These are phyloP conservation scores for Serendipita sp. DNA, from an alignment of 768 basidiomycete species.

Conservation along the genomic window DNA sequence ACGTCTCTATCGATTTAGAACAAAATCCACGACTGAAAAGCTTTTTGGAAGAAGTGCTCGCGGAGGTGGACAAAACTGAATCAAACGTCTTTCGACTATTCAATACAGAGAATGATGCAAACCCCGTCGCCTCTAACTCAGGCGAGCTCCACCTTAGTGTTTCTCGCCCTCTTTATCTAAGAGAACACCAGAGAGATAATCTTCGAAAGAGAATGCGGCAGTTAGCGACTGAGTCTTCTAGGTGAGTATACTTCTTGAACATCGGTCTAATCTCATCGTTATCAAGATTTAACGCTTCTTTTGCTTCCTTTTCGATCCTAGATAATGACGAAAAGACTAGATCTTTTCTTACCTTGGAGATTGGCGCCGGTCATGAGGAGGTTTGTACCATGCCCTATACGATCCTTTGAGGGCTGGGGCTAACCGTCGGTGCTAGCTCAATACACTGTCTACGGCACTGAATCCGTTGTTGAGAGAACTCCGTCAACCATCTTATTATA, in stretches of 20 bases:
- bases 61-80: constrained; percentile 2
- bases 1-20: constrained; percentile 40
- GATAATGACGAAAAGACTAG: constrained; percentile 68
- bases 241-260: constrained; percentile 18
- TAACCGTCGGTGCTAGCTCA: constrained; percentile 14
- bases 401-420: too few species aligned
- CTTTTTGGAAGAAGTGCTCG: constrained; percentile 30
- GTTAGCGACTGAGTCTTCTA: constrained; percentile 32
- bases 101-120: constrained; percentile 8
- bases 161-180: constrained; percentile 63
- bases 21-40: constrained; percentile 22
- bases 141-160: constrained; percentile 68
- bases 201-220: constrained; percentile 44
- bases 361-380: constrained; percentile 70
- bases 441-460: constrained; percentile 14
- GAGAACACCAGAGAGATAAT: constrained; percentile 62
- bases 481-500: constrained; percentile 22
- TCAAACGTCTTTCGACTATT: background rate
- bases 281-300: constrained; percentile 52
- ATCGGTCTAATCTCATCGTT: background rate
- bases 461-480: constrained; percentile 16
- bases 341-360: constrained; percentile 62
- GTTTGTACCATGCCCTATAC: constrained; percentile 25
- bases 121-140: background rate
- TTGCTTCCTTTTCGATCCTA: constrained; percentile 51